Conservation (phyloP, 257 asterid genomes). For the Nicotiana undulata region DNA sequence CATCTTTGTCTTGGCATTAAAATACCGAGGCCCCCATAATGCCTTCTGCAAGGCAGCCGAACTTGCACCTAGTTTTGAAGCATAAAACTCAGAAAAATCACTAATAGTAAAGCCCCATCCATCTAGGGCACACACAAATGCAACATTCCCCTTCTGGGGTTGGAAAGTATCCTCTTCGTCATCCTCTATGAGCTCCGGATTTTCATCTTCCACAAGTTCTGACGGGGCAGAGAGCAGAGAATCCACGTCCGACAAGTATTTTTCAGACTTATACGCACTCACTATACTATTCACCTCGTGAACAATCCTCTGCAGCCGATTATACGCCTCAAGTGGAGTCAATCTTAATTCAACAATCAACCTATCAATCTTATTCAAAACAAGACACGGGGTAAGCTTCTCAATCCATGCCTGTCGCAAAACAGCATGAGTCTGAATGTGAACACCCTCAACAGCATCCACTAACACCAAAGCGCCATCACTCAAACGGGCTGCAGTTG, state of each 20-base stretch:
- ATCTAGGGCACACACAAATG: slow-evolving; percentile 84
- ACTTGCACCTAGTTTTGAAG: slow-evolving; percentile 68
- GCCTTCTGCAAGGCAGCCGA: slow-evolving; percentile 56
- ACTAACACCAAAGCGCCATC: slow-evolving; percentile 89
- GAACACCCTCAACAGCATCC: slow-evolving; percentile 96
- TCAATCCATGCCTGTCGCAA: slow-evolving; percentile 94
- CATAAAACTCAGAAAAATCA: slow-evolving; percentile 69
- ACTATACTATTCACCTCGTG: slow-evolving; percentile 90
- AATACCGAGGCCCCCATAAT: slow-evolving; percentile 86
- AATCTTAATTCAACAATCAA: slow-evolving; percentile 61
- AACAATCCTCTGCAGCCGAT: slow-evolving; percentile 64
- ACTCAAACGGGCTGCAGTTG: slow-evolving; percentile 93
- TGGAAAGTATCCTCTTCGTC: slow-evolving; percentile 93
- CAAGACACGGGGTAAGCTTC: slow-evolving; percentile 73
- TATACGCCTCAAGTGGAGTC: slow-evolving; percentile 86
- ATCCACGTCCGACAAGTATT: slow-evolving; percentile 90
- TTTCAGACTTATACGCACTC: slow-evolving; percentile 75
- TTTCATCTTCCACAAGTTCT: slow-evolving; percentile 36
- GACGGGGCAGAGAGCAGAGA: slow-evolving; percentile 56
- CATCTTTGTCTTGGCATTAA: slow-evolving; percentile 55
- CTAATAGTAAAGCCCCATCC: slow-evolving; percentile 87
- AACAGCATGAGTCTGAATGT: slow-evolving; percentile 94
- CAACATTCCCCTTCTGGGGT: slow-evolving; percentile 95
- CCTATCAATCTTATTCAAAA: slow-evolving; percentile 82
- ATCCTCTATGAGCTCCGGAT: slow-evolving; percentile 56